Conservation (phyloP, 164 flowering plant species). For the Magnolia changhungtana region DNA sequence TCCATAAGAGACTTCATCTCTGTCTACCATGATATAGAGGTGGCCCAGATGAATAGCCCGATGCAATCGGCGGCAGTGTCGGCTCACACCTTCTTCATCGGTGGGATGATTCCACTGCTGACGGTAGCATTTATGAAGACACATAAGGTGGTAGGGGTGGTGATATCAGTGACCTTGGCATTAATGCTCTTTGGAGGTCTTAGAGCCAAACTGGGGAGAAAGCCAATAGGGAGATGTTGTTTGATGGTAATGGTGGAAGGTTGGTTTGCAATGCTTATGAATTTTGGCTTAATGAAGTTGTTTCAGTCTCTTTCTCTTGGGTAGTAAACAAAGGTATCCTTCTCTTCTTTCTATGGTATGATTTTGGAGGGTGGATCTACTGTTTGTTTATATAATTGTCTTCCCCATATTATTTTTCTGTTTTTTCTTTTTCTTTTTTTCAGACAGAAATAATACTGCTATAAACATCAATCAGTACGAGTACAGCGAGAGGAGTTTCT, state of each 20-base stretch:
- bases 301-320: conserved; percentile 9
- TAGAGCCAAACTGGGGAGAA: conserved; percentile 24
- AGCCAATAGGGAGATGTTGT: conserved; percentile 18
- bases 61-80: conserved; percentile 21
- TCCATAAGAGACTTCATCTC: conserved; percentile 22
- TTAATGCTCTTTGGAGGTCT: conserved; percentile 26
- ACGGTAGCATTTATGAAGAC: too few species aligned
- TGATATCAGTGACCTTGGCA: conserved; percentile 17
- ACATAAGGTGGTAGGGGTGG: conserved; percentile 11
- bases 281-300: conserved; percentile 28
- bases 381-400: too few species aligned
- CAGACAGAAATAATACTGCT: too few species aligned
- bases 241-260: conserved; percentile 28
- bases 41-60: conserved; percentile 25
- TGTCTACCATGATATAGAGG: conserved; percentile 28
- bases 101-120: conserved; percentile 19
- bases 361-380: too few species aligned
- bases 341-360: too few species aligned
- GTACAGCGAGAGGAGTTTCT: too few species aligned
- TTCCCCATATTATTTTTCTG: too few species aligned
- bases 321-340: neutral
- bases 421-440: too few species aligned
- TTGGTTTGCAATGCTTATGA: conserved; percentile 28
- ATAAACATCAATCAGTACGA: too few species aligned
- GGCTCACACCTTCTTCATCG: conserved; percentile 19